Evolutionary conservation across 257 asterid genomes (phyloP).

Genomic region (Nicotiana undulata): DNA sequence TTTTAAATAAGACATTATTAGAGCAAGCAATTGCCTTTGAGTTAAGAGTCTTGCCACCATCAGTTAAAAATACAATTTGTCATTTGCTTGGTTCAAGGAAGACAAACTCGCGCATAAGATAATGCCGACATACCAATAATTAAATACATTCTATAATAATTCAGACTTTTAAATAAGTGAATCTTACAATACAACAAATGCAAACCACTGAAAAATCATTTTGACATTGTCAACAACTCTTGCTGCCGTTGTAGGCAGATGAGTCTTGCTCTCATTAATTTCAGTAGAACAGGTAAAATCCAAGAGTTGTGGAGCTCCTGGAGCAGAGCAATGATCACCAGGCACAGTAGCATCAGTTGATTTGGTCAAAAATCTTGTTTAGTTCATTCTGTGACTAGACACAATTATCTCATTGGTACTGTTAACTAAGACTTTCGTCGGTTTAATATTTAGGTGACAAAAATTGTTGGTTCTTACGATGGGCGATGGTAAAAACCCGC

Average conservation of each 20-base stretch:
- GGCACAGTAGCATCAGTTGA: background rate
- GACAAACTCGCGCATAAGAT: background rate
- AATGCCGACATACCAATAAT: background rate
- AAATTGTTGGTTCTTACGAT: background rate
- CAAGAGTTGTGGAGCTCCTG: background rate
- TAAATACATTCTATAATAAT: background rate
- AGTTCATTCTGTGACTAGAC: background rate
- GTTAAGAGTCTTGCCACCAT: background rate
- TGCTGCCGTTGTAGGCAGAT: background rate
- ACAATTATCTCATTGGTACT: background rate
- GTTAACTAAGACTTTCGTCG: background rate
- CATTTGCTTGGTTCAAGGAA: background rate
- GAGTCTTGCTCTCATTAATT: background rate
- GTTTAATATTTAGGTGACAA: background rate
- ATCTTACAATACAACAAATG: background rate
- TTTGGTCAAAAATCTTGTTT: background rate
- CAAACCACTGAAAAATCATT: background rate
- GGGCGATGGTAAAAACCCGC: background rate
- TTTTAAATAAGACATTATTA: background rate
- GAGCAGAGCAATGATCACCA: background rate
- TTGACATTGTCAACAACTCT: background rate
- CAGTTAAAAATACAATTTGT: background rate
- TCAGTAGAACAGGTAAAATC: background rate
- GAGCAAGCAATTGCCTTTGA: background rate
- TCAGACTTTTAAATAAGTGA: background rate